Base-by-base conservation (phyloP, 345 rosid genomes). In the Brassica napus region DNA sequence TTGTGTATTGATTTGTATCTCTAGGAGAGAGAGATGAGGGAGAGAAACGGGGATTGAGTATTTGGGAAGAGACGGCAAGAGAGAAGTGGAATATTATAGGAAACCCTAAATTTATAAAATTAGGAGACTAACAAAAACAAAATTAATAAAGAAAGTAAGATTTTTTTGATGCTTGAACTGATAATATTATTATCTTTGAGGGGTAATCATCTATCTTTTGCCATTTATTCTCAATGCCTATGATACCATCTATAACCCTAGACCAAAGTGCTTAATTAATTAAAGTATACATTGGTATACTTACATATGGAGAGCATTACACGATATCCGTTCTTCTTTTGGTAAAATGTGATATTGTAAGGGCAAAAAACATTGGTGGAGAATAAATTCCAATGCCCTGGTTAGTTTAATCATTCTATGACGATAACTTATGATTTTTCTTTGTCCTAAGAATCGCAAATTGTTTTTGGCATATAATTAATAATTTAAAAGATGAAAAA, bases 261-360 rank as follows among this genome's bases (percentile, higher is more conserved):
- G 68, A 54, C 68, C 70, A 65, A 71, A 30, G 58, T 71, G 47
- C 65, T 75, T 71, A 69, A 68, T 7, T 32, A 81, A 47, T n/a
- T 32, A 71, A 65, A 75, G 62, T 57, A 31, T 30, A 69, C 59
- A 68, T 65, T 30, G 18, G 54, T 23, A 72, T 68, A 59, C 15
- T 76, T 28, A 24, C 42, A 4, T 67, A 10, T 76, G 30, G 32
- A 65, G 34, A 63, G 58, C 75, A 88, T 89, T 80, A 89, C 83
- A 82, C 76, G 68, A 82, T 81, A 86, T 71, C 83, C 86, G 21
- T 89, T 88, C 96, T 88, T 85, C 82, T 88, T 88, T 89, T 86
- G 87, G 93, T 74, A 87, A 83, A 64, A 6, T 2, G 1, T 70
- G 10, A 71, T 75, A 58, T 44, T 70, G 21, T 15, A 80, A 75